Evolutionary conservation across 441 rosid genomes (phyloP), one percentile per base, ranked within the genome.

Genomic region (Bocquillonia castaneifolia): DNA sequence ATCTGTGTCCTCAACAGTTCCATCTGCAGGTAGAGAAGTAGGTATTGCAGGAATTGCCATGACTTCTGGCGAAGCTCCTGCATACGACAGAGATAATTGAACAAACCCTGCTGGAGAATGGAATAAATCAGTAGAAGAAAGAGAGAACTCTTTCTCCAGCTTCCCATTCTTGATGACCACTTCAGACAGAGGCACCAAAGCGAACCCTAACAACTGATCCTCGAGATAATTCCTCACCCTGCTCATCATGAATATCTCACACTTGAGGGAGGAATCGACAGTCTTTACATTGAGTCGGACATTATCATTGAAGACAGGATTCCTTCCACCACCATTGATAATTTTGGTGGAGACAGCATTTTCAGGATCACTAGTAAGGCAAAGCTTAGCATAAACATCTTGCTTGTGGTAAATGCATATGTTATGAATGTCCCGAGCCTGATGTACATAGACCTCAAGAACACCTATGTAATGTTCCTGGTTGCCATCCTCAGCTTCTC

Each of bases 361-460:
- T 58, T 88, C 92, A 14, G 98, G 99, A 66, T 92, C 88, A 71
- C 84, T 83, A 32, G 96, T 92, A 60, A 94, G 80, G 75, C 95
- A 90, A 78, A 92, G 81, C 90, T 88, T 94, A 52, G 98, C 98
- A 80, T 94, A 94, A 68, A 94, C 99, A 77, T 94, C 99, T 82
- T 94, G 99, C 84, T 94, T 94, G 78, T 94, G 99, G 87, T 94
- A 94, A 79, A 94, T 94, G 88, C 99, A 94, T 74, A 94, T 87
- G 88, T 94, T 94, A 0, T 94, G 99, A 66, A 94, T 92, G 74
- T 94, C 99, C 75, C 99, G 84, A n/a, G 99, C 99, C 77, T 89
- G 92, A 76, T 92, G 97, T 18, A 94, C 74, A 78, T 69, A 85
- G 67, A 92, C 94, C 67, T 86, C 87, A 50, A 94, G 92, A 32